Evolutionary conservation across 2,329 filamentous ascomycete genomes (phyloP), one percentile per base, ranked within the genome.

Genomic region (Verticillium tricorpus): DNA sequence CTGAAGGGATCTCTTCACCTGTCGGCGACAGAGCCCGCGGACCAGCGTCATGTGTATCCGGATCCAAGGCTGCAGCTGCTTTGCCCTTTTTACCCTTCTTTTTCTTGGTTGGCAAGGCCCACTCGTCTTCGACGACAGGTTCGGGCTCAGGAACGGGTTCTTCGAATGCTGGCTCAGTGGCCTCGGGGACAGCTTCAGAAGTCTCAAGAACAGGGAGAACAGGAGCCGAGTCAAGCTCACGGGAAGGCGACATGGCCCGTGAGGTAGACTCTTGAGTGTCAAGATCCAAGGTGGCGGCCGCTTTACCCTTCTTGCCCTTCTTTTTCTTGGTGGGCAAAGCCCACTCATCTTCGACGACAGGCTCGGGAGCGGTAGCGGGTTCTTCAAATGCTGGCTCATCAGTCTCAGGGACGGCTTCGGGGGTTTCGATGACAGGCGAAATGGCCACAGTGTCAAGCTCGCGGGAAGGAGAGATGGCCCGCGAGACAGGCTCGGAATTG

Each of bases 11-110:
- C 22, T 52, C 19, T 4, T 58, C 57, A 4, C 25, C 25, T 34
- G 45, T 14, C 4, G 57, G 57, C 15, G 57, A 58, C 57, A 45
- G 8, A 14, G 25, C 57, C 17, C 25, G 57, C 15, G 39, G 45
- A 19, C 28, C 31, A 28, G 39, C 22, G 4, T 39, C 37, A 8
- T 28, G 31, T 9, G 8, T 58, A 4, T 58, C 57, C 22, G 19
- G 19, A 31, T 31, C 17, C 22, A 40, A 34, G 14, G n/a, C 25
- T 1, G 40, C 45, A 39, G 37, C 57, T n/a, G 28, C 32, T 40
- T 58, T 58, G 12, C 39, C 39, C 32, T 57, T 57, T 70, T 74
- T 77, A 54, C 28, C 17, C 71, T 72, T 76, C 69, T 62, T 66
- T 60, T 69, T 61, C 57, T 22, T 35, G n/a, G 45, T 9, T 9